phyloP scores from a whole-genome alignment of 768 basidiomycete species.

The Phaeotremella skinneri region DNA sequence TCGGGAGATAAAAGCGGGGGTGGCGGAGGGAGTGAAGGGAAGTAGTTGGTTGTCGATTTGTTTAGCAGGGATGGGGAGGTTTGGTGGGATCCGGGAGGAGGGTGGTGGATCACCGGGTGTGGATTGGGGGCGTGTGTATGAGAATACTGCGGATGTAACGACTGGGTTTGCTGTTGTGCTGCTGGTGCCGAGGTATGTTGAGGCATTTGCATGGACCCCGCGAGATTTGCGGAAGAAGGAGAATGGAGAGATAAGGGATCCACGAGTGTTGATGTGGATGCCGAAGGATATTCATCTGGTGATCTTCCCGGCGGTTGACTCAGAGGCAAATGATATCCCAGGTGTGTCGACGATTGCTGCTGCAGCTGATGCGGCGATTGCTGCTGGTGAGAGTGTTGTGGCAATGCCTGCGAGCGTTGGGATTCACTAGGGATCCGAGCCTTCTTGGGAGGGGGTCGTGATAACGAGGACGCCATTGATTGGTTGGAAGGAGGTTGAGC shows the following conservation, averaged over 20 bases:
- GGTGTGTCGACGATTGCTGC: not conserved
- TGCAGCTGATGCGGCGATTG: slow-evolving; percentile 3
- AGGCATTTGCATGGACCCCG: not conserved
- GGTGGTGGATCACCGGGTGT: too few relatives aligned
- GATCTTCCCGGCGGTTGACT: not conserved
- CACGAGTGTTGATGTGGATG: not conserved
- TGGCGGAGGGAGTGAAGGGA: not conserved
- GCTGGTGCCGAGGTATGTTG: slow-evolving; percentile 6
- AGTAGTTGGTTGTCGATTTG: not conserved
- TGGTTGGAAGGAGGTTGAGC: not conserved
- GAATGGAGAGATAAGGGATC: not conserved
- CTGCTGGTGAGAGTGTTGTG: slow-evolving; percentile 1
- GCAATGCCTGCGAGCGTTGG: not conserved
- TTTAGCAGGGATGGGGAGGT: not conserved
- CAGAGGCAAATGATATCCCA: not conserved
- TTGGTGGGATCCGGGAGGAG: slow-evolving; percentile 1
- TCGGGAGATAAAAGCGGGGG: slow-evolving; percentile 5
- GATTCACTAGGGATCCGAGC: slow-evolving; percentile 5
- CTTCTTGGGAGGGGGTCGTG: slow-evolving; percentile 17
- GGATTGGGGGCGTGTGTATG: slow-evolving; percentile 7
- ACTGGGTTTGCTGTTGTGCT: slow-evolving; percentile 16
- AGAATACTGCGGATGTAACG: slow-evolving; percentile 9
- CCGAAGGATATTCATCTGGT: not conserved
- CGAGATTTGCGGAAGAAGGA: not conserved
- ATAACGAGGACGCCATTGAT: not conserved